Evolutionary conservation across 176 grass and related monocot genomes (phyloP), one percentile per base, ranked within the genome.

Genomic region (Oryza longistaminata): DNA sequence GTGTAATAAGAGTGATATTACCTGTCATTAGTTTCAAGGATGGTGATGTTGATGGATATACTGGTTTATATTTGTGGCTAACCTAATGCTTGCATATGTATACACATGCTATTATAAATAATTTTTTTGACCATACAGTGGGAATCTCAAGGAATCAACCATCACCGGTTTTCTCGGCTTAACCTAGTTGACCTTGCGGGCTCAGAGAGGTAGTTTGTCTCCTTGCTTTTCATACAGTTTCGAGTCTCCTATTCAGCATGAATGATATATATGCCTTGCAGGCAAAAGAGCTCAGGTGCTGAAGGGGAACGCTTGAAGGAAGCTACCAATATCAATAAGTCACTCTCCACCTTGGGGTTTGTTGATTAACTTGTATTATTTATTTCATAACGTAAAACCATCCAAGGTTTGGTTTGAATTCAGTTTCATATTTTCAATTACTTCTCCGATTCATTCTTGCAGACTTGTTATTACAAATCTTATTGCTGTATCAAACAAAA

Each of bases 281-380:
- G 96, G 75, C 96, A 99, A 90, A 99, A 99, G 84, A 99, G 96
- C 78, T 99, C 96, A 84, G 96, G 96, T 45, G 96, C 96, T 86
- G 96, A 99, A 89, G 96, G 96, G n/a, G 96, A 99, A 60, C 83
- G 96, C 17, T 83, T 99, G 25, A 99, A 99, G 70, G 96, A 99
- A 91, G 96, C 96, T 24, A 94, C 96, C 14, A 99, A 96, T 73
- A 99, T 99, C 78, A 99, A 99, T 45, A 99, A 96, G 76, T 99
- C 96, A 55, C 90, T 99, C 26, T 99, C 96, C 66, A 94, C 91
- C 64, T 92, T 99, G 85, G 96, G 96, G 96, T 99, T 84, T 42
- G 93, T 87, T 83, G 26, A 53, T 68, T 52, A 79, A 14, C 34
- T 85, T 81, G 34, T 49, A 76, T 16, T 70, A 46, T 82, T 69